These are phyloP conservation scores for Gossypium gossypioides DNA, from an alignment of 441 rosid species.

Conservation along the genomic window DNA sequence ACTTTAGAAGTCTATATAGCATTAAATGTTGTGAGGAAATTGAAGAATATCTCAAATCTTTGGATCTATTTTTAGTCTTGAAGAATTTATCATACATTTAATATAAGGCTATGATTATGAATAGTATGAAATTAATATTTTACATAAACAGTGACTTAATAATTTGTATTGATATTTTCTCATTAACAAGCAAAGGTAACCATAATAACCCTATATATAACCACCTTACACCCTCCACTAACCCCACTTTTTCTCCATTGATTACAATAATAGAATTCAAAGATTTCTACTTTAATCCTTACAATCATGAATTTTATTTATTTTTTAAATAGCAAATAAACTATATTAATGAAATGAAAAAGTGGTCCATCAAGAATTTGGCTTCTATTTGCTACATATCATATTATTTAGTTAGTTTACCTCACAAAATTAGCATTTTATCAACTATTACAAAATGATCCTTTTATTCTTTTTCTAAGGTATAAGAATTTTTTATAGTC, in stretches of 20 bases:
- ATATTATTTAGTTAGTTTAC: no score
- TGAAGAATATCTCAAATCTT: neutral
- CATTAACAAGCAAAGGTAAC: slow-evolving; percentile 11
- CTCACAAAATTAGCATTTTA: no score
- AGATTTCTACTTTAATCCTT: no score
- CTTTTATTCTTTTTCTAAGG: no score
- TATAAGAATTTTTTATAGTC: no score
- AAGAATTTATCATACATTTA: neutral
- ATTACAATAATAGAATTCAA: neutral
- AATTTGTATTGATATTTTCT: neutral
- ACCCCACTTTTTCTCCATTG: neutral
- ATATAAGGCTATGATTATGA: neutral
- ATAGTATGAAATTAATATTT: neutral
- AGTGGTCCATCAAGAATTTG: neutral
- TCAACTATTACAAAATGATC: no score
- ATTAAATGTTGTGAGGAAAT: neutral
- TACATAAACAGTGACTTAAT: neutral
- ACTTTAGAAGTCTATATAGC: neutral
- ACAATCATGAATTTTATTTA: no score
- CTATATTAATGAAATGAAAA: neutral
- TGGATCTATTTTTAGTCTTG: neutral
- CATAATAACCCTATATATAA: neutral
- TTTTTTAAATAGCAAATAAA: neutral
- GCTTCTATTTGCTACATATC: neutral
- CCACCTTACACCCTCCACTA: neutral